Base-by-base conservation (phyloP, 2,329 filamentous ascomycete genomes). In the Colletotrichum tamarilloi region DNA sequence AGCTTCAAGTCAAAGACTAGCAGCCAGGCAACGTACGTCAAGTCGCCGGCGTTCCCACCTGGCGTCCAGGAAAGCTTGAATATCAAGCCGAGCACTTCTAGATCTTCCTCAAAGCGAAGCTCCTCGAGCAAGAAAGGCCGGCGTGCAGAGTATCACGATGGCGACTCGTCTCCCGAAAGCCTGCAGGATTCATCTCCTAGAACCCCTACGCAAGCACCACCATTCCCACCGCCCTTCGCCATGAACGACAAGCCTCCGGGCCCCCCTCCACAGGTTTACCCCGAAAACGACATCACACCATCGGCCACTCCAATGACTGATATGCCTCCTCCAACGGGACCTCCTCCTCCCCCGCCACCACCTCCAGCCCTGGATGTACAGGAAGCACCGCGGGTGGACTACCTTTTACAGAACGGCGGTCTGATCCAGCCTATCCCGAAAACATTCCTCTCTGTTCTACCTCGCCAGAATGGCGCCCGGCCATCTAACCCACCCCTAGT, bases 331-430 rank as follows among this genome's bases (percentile, higher is more conserved):
- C 81, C 84, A 4, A 84, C 87, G 4, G 84, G 84, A 2, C 85
- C 86, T 0, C 88, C 87, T 0, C 87, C 89, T 0, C 86, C 89
- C 1, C 89, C 94, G 1, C 94, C 94, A 0, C 95, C 95, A 0
- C 95, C 93, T 2, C 93, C 94, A 1, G 92, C 93, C 1, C 89
- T 95, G 9, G 89, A 91, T 76, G 85, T 92, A 64, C 87, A 92
- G 56, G 91, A 95, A 53, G 88, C 92, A 14, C 96, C 96, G 0
- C 90, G 94, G 74, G 95, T 98, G 22, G 96, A 98, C 80, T 98
- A 98, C 80, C 87, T 98, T 22, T 88, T 98, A 67, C 94, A 97
- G 78, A 93, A 98, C 81, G 96, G 96, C 52, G 96, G 96, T 1
- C 84, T 98, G 22, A 82, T 91, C 26, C 89, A 93, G 57, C 86